phyloP scores from a whole-genome alignment of 208 protist genomes.

The Leishmania amazonensis region DNA sequence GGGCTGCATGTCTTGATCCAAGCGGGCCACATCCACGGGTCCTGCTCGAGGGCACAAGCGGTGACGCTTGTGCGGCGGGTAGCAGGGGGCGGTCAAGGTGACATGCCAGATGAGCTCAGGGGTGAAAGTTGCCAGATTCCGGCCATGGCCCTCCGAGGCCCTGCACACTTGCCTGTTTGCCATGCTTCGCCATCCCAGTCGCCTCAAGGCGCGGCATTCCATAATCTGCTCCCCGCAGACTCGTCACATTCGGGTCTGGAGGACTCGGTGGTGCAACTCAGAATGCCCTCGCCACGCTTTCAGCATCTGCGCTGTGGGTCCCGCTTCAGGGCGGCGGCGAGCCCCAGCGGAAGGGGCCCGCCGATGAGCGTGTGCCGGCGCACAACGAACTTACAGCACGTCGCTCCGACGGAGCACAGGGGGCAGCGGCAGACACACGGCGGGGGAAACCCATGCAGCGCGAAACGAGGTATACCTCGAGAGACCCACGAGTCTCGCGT shows the following conservation, averaged over 20 bases:
- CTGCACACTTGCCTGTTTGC: not conserved
- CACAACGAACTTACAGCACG: not conserved
- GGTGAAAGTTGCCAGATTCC: not conserved
- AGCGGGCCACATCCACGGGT: not conserved
- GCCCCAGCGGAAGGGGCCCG: no score
- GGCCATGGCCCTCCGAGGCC: not conserved
- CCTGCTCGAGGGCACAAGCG: not conserved
- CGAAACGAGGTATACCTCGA: not conserved
- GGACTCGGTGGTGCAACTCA: not conserved
- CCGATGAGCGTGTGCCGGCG: no score
- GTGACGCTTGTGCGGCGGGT: not conserved
- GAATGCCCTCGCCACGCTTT: not conserved
- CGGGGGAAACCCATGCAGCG: not conserved
- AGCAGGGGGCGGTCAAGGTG: not conserved
- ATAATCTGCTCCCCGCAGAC: not conserved
- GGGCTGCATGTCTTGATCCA: not conserved
- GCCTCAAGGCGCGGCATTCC: not conserved
- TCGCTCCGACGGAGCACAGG: not conserved
- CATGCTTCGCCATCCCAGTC: not conserved
- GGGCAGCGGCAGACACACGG: not conserved
- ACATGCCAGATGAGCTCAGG: not conserved
- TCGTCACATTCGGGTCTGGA: not conserved
- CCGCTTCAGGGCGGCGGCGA: not conserved
- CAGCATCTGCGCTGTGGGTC: not conserved
- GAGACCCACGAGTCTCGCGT: no score